Evolutionary conservation across 768 basidiomycete genomes (phyloP).

Genomic region (Ramaria sp.): DNA sequence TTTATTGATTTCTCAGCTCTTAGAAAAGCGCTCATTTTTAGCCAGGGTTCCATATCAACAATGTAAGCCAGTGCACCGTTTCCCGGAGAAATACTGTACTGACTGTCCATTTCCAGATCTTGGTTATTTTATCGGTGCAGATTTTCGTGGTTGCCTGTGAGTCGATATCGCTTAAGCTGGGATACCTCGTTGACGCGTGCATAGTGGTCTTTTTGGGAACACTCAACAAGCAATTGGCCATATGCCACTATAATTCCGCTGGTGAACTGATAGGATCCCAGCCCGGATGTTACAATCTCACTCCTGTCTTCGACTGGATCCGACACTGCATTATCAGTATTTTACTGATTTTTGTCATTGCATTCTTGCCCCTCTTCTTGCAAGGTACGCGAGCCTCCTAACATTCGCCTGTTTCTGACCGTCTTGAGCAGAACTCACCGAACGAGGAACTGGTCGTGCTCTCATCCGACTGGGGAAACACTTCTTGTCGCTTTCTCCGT

Average conservation of each 20-base stretch:
- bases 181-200: not conserved
- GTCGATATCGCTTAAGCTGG: slow-evolving; percentile 22
- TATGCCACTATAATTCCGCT: slow-evolving; percentile 77
- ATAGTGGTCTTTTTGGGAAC: slow-evolving; percentile 90
- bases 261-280: slow-evolving; percentile 77
- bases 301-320: slow-evolving; percentile 97
- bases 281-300: slow-evolving; percentile 90
- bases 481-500: slow-evolving; percentile 91
- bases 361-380: slow-evolving; percentile 91
- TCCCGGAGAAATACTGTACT: not conserved
- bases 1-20: not conserved
- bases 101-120: slow-evolving; percentile 33
- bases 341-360: slow-evolving; percentile 98
- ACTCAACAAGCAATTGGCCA: slow-evolving; percentile 83
- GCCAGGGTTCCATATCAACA: slow-evolving; percentile 91
- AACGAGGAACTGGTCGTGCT: slow-evolving; percentile 92
- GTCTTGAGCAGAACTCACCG: slow-evolving; percentile 66
- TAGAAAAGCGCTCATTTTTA: not conserved
- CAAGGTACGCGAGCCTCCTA: slow-evolving; percentile 52
- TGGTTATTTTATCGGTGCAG: slow-evolving; percentile 97
- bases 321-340: slow-evolving; percentile 93
- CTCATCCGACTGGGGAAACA: slow-evolving; percentile 91
- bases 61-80: slow-evolving; percentile 23
- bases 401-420: slow-evolving; percentile 4
- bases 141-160: slow-evolving; percentile 91